A percentile compares a stretch with the other conserved stretches of the same genome.
phyloP scores from a whole-genome alignment of 1,284 basidiomycete genomes.

The Irpex sp. region DNA sequence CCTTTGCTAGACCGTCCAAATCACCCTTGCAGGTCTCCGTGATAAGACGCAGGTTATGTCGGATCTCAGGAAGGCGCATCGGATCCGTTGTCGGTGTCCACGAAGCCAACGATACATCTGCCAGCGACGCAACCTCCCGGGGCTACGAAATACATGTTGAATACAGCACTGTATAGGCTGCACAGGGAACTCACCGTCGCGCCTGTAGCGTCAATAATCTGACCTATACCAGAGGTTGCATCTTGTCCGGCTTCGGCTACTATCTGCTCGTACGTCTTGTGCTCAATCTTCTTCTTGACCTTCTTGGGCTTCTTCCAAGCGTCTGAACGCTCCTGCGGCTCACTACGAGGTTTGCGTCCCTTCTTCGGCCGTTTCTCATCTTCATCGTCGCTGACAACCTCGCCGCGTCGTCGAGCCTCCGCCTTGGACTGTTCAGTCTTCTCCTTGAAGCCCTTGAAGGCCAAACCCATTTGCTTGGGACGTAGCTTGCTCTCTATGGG shows the following conservation, averaged over 20 bases:
- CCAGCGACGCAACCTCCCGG: conserved; percentile 78
- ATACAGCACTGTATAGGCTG: conserved; percentile 5
- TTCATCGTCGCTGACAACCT: conserved; percentile 75
- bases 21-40: conserved; percentile 79
- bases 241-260: conserved; percentile 78
- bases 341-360: conserved; percentile 43
- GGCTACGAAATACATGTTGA: conserved; percentile 42
- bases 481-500: conserved; percentile 85
- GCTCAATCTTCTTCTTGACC: conserved; percentile 80
- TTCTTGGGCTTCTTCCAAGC: conserved; percentile 83
- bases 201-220: conserved; percentile 93
- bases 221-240: conserved; percentile 57
- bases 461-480: conserved; percentile 83
- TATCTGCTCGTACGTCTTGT: conserved; percentile 95
- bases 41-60: conserved; percentile 91
- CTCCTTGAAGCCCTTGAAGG: conserved; percentile 82
- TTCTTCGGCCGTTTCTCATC: conserved; percentile 45
- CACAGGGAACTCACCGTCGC: conserved; percentile 61
- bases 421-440: conserved; percentile 84
- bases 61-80: conserved; percentile 89
- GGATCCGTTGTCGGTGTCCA: conserved; percentile 86
- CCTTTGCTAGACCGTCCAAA: conserved; percentile 83
- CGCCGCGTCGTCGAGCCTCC: conserved; percentile 76
- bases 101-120: conserved; percentile 72
- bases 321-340: conserved; percentile 51